Conservation (phyloP, 306 rosid genomes). For the Pterocarpus santalinus region DNA sequence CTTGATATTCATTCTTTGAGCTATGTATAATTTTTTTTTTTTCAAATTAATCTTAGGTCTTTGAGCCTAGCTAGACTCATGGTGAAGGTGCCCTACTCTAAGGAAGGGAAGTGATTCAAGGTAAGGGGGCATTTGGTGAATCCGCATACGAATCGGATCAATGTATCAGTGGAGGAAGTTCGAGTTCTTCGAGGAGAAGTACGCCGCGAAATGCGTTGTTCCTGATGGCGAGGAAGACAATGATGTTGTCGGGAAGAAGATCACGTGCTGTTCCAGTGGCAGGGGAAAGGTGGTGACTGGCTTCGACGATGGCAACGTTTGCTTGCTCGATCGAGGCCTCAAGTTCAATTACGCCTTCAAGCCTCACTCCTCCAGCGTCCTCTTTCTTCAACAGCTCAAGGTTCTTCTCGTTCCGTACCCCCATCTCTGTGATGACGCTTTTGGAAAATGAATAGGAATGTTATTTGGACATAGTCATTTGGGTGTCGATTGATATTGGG, state of each 20-base stretch:
- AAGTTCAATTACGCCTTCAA: constrained; percentile 83
- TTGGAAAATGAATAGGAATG: too few species aligned
- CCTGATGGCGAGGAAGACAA: constrained; percentile 60
- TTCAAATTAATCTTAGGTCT: not conserved
- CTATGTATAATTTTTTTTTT: too few species aligned
- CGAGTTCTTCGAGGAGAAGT: constrained; percentile 94
- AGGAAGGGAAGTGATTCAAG: not conserved
- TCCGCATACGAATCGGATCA: constrained; percentile 25
- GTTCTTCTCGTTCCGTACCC: constrained; percentile 47
- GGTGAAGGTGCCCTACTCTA: not conserved
- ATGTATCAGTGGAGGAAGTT: constrained; percentile 99
- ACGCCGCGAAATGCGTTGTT: constrained; percentile 69
- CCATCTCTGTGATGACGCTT: too few species aligned
- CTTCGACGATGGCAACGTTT: constrained; percentile 76
- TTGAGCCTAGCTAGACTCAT: not conserved
- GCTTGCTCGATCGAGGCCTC: constrained; percentile 90
- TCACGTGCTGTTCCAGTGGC: constrained; percentile 92
- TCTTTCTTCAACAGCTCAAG: constrained; percentile 97
- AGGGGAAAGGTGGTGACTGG: constrained; percentile 94
- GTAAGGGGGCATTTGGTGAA: constrained; percentile 13
- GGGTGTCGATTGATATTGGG: too few species aligned
- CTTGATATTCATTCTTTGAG: too few species aligned
- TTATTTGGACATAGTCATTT: too few species aligned
- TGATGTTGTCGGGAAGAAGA: constrained; percentile 38
- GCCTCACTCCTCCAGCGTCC: constrained; percentile 84